Base-by-base conservation (phyloP, 495 filamentous ascomycete species). In the Hypoxylon rickii region DNA sequence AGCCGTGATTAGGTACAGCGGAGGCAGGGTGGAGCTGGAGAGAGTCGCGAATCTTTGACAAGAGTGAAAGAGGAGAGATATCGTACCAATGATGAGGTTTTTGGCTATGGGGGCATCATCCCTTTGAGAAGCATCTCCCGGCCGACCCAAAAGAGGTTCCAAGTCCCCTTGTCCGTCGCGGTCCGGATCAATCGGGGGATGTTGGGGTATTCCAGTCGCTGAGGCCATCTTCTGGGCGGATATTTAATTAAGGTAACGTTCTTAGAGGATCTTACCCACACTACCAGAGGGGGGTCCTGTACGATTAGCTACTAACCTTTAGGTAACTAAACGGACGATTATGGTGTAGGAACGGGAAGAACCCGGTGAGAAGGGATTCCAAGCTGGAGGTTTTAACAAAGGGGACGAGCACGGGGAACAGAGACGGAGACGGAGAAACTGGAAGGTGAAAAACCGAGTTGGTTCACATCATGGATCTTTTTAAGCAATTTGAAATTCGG, bases 81-180 rank as follows among this genome's bases (percentile, higher is more conserved):
- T 43, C 76, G 52, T 74, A 94, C 92, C 92, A 16, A 91, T 79
- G 44, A 89, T 73, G 17, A 96, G 76, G 62, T 97, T 97, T 51
- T 79, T 73, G 45, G 80, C 70, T 15, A 96, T 76, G 19, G 80
- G 72, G 52, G 83, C 74, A 2, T 77, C 70, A 12, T 86, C 80
- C 46, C 77, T 70, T 75, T 94, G 92, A 26, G 79, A 78, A 3
- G 83, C 89, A 73, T 90, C 87, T 45, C 89, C 89, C 17, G 83
- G 74, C 37, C 80, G 70, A 38, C 89, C 90, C 19, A 96, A 80
- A 26, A 96, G 74, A 42, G 92, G 92, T 63, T 92, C 89, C 34
- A 84, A 76, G 65, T 94, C 90, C 24, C 67, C 74, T 47, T 56
- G 63, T 61, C 42, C 66, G 45, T 59, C 58, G 39, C 55, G 44